Base-by-base conservation (phyloP, 1,139 yeast species). In the Casaregolazyma suthepensis region DNA sequence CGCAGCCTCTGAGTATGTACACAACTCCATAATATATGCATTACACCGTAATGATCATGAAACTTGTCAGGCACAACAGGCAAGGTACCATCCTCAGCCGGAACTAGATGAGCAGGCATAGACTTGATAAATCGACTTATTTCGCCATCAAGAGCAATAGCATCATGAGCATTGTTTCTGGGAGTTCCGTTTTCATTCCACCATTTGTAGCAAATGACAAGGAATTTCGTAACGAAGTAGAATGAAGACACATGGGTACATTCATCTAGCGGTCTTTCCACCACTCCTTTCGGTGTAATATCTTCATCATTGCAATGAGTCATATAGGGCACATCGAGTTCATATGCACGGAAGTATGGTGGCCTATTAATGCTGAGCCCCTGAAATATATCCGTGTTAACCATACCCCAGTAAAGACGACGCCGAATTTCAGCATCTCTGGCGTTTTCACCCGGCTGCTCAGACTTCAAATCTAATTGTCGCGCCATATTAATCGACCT, bases 221-320 rank as follows among this genome's bases (percentile, higher is more conserved):
- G 38, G 22, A 49, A 49, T 35, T 49, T 43, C 6, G 52, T 49
- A 20, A 43, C 43, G 15, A 49, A 20, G 17, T 40, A 13, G 15
- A 49, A 49, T 17, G 48, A 19, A 13, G 48, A 31, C 7, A 43
- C 46, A 6, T 49, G 22, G 4, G 52, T 49, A 20, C 52, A 49
- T 20, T 49, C 52, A 37, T 49, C 37, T 19, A 43, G 12, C 12
- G 52, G 52, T 7, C 52, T 22, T 35, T 23, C 48, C 10, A 35
- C 19, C 13, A 49, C 35, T 13, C 26, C 35, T n/a, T 49, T 23
- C 6, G 46, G 44, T 4, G 37, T 49, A 19, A 49, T 49, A 37
- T 49, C 52, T 10, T 49, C 52, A 22, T 43, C 52, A 31, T 49
- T 49, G 43, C 52, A 49, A 31, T 49, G 44, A 1, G 48, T 43